Percentiles rank a stretch among this genome's conserved stretches.
Evolutionary conservation across 2,329 filamentous ascomycete genomes (phyloP).

Genomic region (Seiridium cupressi): DNA sequence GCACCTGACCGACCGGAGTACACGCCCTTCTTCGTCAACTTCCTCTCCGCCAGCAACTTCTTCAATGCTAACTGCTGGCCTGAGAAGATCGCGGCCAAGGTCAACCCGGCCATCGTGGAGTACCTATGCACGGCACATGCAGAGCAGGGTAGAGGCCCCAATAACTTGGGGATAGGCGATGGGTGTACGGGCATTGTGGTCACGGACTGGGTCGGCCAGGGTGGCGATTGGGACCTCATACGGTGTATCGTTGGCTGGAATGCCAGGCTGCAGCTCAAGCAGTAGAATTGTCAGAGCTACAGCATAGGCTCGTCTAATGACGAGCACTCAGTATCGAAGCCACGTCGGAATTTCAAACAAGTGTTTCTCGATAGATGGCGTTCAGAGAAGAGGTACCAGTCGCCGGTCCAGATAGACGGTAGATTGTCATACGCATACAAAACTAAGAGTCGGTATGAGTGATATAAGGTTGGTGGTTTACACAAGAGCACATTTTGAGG

Average conservation of each 20-base stretch:
- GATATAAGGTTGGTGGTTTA: no score
- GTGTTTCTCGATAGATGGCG: no score
- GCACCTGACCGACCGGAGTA: slow-evolving; percentile 30
- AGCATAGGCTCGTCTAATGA: not conserved
- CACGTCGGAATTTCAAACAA: no score
- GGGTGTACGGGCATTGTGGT: slow-evolving; percentile 85
- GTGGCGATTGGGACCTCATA: slow-evolving; percentile 88
- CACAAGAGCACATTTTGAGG: no score
- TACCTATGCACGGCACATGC: slow-evolving; percentile 60
- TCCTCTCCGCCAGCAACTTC: slow-evolving; percentile 88
- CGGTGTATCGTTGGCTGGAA: slow-evolving; percentile 92
- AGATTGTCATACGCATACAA: no score
- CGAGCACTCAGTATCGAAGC: no score
- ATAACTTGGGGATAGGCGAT: slow-evolving; percentile 57
- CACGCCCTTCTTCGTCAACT: slow-evolving; percentile 80
- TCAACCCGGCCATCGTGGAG: slow-evolving; percentile 74
- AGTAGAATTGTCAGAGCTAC: slow-evolving; percentile 21
- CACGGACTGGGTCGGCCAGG: slow-evolving; percentile 87
- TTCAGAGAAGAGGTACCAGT: no score
- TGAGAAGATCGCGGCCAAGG: slow-evolving; percentile 80
- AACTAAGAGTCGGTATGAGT: no score
- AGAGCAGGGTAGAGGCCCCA: slow-evolving; percentile 47
- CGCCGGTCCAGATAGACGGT: no score
- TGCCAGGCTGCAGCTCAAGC: slow-evolving; percentile 56
- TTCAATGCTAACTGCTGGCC: slow-evolving; percentile 93